Evolutionary conservation across 108 stramenopile genomes (phyloP).

Genomic region (Pseudonitzschia delicatissima): DNA sequence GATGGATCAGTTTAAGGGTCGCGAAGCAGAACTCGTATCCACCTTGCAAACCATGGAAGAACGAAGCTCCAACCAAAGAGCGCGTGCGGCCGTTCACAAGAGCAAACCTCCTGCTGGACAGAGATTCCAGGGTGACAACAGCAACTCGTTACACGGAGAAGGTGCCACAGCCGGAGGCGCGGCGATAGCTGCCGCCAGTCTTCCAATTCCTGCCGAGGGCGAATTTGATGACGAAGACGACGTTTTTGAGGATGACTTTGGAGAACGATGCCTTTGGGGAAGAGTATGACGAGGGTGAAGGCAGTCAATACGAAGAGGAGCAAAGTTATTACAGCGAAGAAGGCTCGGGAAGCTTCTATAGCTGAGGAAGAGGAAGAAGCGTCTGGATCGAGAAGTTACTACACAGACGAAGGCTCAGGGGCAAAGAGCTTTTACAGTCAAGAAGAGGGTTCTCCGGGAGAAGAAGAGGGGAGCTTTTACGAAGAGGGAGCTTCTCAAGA

Average conservation of each 20-base stretch:
- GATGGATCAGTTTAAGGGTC: slow-evolving; percentile 77
- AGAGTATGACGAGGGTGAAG: neutral
- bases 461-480: neutral
- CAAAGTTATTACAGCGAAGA: slow-evolving; percentile 12
- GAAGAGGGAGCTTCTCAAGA: no score
- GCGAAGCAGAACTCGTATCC: slow-evolving; percentile 76
- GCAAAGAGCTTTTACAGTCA: neutral
- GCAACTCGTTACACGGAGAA: no score
- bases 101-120: slow-evolving; percentile 40
- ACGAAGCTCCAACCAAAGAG: slow-evolving; percentile 66
- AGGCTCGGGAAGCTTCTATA: no score
- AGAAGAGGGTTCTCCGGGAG: neutral
- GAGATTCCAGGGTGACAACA: slow-evolving; percentile 5
- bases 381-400: neutral
- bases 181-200: slow-evolving; percentile 60
- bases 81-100: slow-evolving; percentile 74
- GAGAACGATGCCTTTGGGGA: slow-evolving; percentile 22
- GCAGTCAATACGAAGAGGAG: slow-evolving; percentile 16
- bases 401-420: neutral
- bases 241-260: slow-evolving; percentile 21
- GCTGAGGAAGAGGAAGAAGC: neutral
- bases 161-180: slow-evolving; percentile 45
- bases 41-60: slow-evolving; percentile 81
- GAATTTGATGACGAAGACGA: slow-evolving; percentile 29
- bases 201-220: slow-evolving; percentile 34